These are phyloP conservation scores for carrot (Daucus carota) DNA, from an alignment of 129 eudicot species.

Conservation along the genomic window DH1_v3.0 NC_030389.2:42063501-42064000, in stretches of 20 bases:
- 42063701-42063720: not conserved
- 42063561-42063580: slow-evolving; percentile 95
- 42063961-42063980: not conserved
- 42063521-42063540: not conserved
- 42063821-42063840: not conserved
- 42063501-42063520: slow-evolving; percentile 1
- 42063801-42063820: not conserved
- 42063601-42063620: slow-evolving; percentile 32
- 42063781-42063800: not conserved
- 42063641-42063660: not conserved
- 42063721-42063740: not conserved
- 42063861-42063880: not conserved
- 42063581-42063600: slow-evolving; percentile 93
- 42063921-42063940: not conserved
- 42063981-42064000: not conserved
- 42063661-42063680: not conserved
- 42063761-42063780: not conserved
- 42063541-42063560: slow-evolving; percentile 28
- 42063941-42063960: not conserved
- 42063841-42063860: not conserved
- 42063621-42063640: slow-evolving; percentile 11
- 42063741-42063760: not conserved
- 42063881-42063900: not conserved
- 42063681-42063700: not conserved
- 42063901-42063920: not conserved